phyloP scores from a whole-genome alignment of 2,329 filamentous ascomycete species.

The Esteya vermicola region DNA sequence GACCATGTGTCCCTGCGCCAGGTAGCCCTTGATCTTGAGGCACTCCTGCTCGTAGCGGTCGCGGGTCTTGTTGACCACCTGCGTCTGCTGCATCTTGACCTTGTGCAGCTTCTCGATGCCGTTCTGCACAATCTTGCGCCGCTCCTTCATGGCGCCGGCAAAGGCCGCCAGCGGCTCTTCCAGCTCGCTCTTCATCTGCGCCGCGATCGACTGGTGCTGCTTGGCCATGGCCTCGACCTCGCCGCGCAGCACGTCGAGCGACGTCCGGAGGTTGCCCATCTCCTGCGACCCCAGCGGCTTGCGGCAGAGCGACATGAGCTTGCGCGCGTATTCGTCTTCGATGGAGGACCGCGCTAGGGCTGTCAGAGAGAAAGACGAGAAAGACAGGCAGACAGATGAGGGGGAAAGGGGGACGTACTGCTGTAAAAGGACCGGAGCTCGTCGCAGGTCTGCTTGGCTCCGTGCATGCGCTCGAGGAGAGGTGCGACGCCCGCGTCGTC shows the following conservation, averaged over 20 bases:
- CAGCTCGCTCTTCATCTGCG: conserved; percentile 90
- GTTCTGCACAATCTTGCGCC: conserved; percentile 88
- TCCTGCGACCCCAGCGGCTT: conserved; percentile 86
- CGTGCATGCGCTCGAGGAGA: conserved; percentile 85
- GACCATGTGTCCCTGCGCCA: conserved; percentile 98
- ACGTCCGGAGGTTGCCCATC: conserved; percentile 65
- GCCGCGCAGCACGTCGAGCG: conserved; percentile 73
- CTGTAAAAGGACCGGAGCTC: conserved; percentile 86
- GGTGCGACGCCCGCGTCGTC: conserved; percentile 92
- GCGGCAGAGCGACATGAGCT: conserved; percentile 69
- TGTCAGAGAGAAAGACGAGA: background rate
- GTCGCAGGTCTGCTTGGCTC: conserved; percentile 86
- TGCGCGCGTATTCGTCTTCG: conserved; percentile 91
- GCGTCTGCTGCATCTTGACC: conserved; percentile 81
- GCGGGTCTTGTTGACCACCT: conserved; percentile 83
- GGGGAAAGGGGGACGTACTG: conserved; percentile 28
- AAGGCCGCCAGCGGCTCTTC: conserved; percentile 90
- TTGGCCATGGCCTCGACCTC: conserved; percentile 93
- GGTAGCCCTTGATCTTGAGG: conserved; percentile 93
- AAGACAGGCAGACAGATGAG: no score
- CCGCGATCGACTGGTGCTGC: conserved; percentile 76
- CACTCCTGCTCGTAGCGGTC: conserved; percentile 97
- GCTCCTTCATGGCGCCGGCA: conserved; percentile 87
- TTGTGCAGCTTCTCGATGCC: conserved; percentile 92
- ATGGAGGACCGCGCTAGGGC: conserved; percentile 67